Percentiles rank a stretch among this genome's conserved stretches.
These are phyloP conservation scores for Saccharomyces paradoxus DNA, from an alignment of 805 yeast species.

Conservation along the genomic window DNA sequence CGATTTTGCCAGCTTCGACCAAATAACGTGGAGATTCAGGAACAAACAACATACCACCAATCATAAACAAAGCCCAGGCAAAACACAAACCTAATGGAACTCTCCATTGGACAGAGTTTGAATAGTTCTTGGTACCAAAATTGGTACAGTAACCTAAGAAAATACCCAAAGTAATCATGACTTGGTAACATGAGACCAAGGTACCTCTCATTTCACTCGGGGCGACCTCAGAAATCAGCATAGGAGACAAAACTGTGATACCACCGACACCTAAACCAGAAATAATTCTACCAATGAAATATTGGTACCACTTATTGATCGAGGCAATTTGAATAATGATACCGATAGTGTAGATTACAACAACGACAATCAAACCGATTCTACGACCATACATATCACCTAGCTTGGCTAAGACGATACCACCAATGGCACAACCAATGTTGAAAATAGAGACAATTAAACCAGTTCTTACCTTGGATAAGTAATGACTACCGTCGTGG, in stretches of 20 bases:
- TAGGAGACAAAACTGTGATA: constrained; percentile 62
- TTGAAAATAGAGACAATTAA: constrained; percentile 44
- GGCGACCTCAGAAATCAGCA: constrained; percentile 59
- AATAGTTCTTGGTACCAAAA: constrained; percentile 46
- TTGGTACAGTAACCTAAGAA: constrained; percentile 63
- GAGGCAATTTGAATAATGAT: constrained; percentile 56
- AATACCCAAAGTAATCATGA: constrained; percentile 61
- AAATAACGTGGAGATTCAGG: constrained; percentile 67
- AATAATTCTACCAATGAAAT: constrained; percentile 34
- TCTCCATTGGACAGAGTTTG: constrained; percentile 70
- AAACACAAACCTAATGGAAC: constrained; percentile 52
- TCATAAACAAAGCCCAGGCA: constrained; percentile 34
- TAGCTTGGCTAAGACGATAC: constrained; percentile 46
- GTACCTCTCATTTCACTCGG: constrained; percentile 64
- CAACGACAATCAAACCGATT: constrained; percentile 49
- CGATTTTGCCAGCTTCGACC: constrained; percentile 44
- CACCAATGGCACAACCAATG: constrained; percentile 73
- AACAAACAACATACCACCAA: constrained; percentile 37
- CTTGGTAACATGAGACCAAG: constrained; percentile 57
- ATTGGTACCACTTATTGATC: constrained; percentile 52
- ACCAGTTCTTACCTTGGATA: constrained; percentile 25
- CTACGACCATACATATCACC: constrained; percentile 65
- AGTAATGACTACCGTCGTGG: constrained; percentile 15
- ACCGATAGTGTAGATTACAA: constrained; percentile 59
- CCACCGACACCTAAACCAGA: constrained; percentile 70